Evolutionary conservation across 1,284 basidiomycete species (phyloP), one percentile per base, ranked within the genome.

Genomic region (Salmacisia buchloeana): DNA sequence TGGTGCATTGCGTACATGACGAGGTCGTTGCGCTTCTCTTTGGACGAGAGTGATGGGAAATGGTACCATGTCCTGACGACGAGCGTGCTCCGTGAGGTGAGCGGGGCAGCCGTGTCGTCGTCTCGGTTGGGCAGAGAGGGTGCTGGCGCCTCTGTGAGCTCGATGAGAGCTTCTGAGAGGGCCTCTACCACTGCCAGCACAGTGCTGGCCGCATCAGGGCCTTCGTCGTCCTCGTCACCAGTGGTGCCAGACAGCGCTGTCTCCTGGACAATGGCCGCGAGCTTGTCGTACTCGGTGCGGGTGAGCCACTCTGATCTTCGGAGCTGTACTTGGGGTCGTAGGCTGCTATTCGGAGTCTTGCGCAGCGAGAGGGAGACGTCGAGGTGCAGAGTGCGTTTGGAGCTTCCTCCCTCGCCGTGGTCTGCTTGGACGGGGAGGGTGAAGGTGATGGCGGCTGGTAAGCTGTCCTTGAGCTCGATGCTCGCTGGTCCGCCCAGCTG

Each of bases 1-100:
- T 57, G 58, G 25, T 61, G 56, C 31, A 25, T 18, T 34, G 73
- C 72, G 35, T 69, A 67, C 0, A 49, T 9, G 43, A 65, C 64
- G n/a, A 75, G 69, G 59, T 75, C 73, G 31, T 36, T 33, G 2
- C 73, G 62, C 56, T 75, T 75, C 21, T 65, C 65, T 3, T 39
- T 38, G 10, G 70, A 67, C 3, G 63, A 66, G 29, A 75, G 63
- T 5, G 69, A 72, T 15, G 72, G 71, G 15, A 75, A 67, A 63
- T 70, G 70, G 58, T 66, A 68, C 73, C 73, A 75, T 10, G 65
- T 63, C n/a, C 73, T 60, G 0, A 60, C 60, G 18, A 52, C 29
- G 34, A 33, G 21, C 25, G 9, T 33, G 57, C 23, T 41, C 2
- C 3, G 10, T 5, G 33, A 31, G n/a, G n/a, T n/a, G n/a, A n/a